Base-by-base conservation (phyloP, 2,329 filamentous ascomycete species). In the Sporothrix brasiliensis region DNA sequence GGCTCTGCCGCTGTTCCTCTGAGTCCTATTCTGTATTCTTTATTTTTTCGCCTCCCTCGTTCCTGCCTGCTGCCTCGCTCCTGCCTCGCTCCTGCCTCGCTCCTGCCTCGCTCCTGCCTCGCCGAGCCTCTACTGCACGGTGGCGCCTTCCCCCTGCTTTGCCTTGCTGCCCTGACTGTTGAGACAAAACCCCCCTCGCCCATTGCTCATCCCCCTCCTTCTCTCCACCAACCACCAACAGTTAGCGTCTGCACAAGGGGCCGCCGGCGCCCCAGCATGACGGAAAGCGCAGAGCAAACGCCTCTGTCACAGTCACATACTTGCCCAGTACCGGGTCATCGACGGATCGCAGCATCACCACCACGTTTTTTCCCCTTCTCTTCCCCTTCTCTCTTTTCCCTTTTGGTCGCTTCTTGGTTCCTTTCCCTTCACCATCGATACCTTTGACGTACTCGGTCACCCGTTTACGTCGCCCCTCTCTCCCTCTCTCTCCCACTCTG, bases 301-400 rank as follows among this genome's bases (percentile, higher is more conserved):
- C 44, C n/a, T 65, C 60, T 44, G 7, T 50, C 60, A 65, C 7
- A 50, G 63, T 54, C 34, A 50, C 41, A 54, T 54, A 41, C 41
- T 54, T 9, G 34, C 34, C 53, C 27, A 58, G 30, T 16, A 44
- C 11, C 11, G 11, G 13, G 10, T 39, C 54, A 41, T 58, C 54
- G 30, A 58, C 30, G 16, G 54, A 27, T 58, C 53, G n/a, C 19
- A 41, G 52, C 52, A 34, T 63, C 47, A 41, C 27, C n/a, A n/a
- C 53, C 50, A 27, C 50, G 49, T 41, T 54, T 52, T 63, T n/a
- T 56, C 39, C n/a, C 50, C 27, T 58, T 24, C 19, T 16, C 4
- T 56, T 34, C 50, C 3, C 30, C 19, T 21, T 53, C 56, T 39
- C 39, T 70, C n/a, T 44, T 58, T 60, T 39, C 49, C 67, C 65